Evolutionary conservation across 2,329 filamentous ascomycete species (phyloP).

Genomic region (Aspergillus brunneoviolaceus): DNA sequence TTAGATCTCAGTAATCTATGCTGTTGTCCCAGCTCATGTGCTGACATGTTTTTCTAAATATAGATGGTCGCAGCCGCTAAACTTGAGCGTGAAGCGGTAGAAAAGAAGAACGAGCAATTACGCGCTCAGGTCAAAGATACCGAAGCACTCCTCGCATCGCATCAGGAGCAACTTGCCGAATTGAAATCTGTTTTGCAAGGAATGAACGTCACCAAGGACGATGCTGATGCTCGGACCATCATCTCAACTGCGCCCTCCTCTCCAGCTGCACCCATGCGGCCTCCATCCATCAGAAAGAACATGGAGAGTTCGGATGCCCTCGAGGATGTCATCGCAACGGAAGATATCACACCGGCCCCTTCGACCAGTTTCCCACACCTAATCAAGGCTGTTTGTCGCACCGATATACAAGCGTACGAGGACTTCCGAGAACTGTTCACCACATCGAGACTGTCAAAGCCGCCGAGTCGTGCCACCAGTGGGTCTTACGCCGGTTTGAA

Average conservation of each 20-base stretch:
- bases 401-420: constrained; percentile 75
- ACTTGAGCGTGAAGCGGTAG: constrained; percentile 74
- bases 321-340: constrained; percentile 48
- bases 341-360: constrained; percentile 60
- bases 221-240: constrained; percentile 67
- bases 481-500: constrained; percentile 67
- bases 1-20: constrained; percentile 27
- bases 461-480: constrained; percentile 67
- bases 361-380: constrained; percentile 77
- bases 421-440: constrained; percentile 80
- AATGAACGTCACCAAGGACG: constrained; percentile 70
- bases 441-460: constrained; percentile 62
- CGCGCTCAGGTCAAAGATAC: constrained; percentile 82
- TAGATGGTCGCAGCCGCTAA: constrained; percentile 91
- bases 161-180: constrained; percentile 89
- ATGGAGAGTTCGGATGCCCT: constrained; percentile 62
- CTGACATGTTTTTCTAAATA: not conserved
- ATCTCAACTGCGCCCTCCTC: constrained; percentile 72
- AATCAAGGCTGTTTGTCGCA: constrained; percentile 77
- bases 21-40: no score
- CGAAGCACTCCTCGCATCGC: constrained; percentile 78
- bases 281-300: constrained; percentile 54
- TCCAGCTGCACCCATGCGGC: constrained; percentile 61
- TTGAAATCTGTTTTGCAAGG: constrained; percentile 91
- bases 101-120: constrained; percentile 84